Evolutionary conservation across 2,329 filamentous ascomycete species (phyloP).

Genomic region (Cryphonectria nitschkei): DNA sequence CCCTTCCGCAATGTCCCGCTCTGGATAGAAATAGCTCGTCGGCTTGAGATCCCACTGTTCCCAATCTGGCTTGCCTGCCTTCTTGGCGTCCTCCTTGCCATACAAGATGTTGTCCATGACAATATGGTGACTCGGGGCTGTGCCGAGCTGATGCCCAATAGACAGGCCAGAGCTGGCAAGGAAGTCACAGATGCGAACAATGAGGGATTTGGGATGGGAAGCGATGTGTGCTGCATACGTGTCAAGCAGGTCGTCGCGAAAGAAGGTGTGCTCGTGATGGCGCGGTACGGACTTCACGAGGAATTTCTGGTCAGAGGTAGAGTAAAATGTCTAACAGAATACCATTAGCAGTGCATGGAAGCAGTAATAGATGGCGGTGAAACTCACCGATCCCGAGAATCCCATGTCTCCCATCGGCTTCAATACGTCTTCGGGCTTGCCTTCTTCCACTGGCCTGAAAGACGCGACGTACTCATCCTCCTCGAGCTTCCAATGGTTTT

Average conservation of each 20-base stretch:
- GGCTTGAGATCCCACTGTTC: conserved; percentile 78
- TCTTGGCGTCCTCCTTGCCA: conserved; percentile 54
- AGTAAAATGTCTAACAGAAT: conserved; percentile 64
- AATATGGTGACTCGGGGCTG: conserved; percentile 72
- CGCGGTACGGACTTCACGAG: conserved; percentile 74
- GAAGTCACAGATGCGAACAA: conserved; percentile 74
- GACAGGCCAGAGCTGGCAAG: conserved; percentile 59
- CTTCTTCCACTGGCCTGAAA: conserved; percentile 51
- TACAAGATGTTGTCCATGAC: conserved; percentile 78
- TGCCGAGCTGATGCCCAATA: conserved; percentile 62
- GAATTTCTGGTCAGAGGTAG: conserved; percentile 66
- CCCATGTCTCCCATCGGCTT: conserved; percentile 69
- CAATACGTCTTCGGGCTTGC: conserved; percentile 45
- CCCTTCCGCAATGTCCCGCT: conserved; percentile 70
- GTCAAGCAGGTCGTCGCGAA: conserved; percentile 66
- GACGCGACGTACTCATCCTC: conserved; percentile 46
- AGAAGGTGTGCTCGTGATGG: conserved; percentile 71
- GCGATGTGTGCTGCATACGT: conserved; percentile 69
- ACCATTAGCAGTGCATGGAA: no score
- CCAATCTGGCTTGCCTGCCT: conserved; percentile 51
- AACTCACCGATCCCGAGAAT: conserved; percentile 67
- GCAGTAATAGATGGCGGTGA: accelerated
- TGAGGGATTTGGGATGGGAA: conserved; percentile 59
- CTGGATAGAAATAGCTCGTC: conserved; percentile 74
- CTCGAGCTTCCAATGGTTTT: conserved; percentile 40